Evolutionary conservation across 306 rosid species (phyloP), one percentile per base, ranked within the genome.

Genomic region (Vigna trinervia): DNA sequence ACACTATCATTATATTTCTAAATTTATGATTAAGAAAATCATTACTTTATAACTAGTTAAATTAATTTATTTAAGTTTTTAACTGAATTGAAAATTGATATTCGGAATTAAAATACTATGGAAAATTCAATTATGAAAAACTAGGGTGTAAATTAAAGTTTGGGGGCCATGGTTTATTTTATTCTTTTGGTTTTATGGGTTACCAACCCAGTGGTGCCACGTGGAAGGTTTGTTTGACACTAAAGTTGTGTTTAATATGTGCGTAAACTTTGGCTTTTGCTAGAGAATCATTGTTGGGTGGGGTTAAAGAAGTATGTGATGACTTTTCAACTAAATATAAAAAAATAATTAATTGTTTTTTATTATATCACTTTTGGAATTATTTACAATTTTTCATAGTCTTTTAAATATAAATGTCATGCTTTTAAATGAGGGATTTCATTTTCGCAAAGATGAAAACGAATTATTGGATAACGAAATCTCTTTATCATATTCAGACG

Each of bases 231-330:
- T 36, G 72, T 64, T 56, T n/a, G 41, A 39, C 80, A 26, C 72
- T 50, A 73, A 59, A 83, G 61, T 12, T 48, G 47, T 51, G 61
- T 82, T 65, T 53, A 61, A 20, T 56, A 45, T 54, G 74, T 61
- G 50, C 79, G 69, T 22, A 58, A 73, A 67, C 80, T 82, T 48
- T n/a, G 73, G 80, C 72, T 78, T 83, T 73, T 58, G 63, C 38
- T 20, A 39, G 34, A 57, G 77, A 17, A 39, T 78, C 52, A 22
- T 60, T 73, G 30, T 66, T 39, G 0, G 50, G 67, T 50, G 41
- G 64, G 85, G 78, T 76, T 63, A 53, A 70, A 59, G 51, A 50
- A 36, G 36, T 17, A 8, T 51, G 19, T 3, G 46, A 32, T 34
- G 14, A 57, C 48, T n/a, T 62, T 43, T 71, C 7, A 53, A 53